Percentiles rank a stretch among this genome's conserved stretches.
These are phyloP conservation scores for Suillus plorans DNA, from an alignment of 768 basidiomycete genomes.

Conservation along the genomic window DNA sequence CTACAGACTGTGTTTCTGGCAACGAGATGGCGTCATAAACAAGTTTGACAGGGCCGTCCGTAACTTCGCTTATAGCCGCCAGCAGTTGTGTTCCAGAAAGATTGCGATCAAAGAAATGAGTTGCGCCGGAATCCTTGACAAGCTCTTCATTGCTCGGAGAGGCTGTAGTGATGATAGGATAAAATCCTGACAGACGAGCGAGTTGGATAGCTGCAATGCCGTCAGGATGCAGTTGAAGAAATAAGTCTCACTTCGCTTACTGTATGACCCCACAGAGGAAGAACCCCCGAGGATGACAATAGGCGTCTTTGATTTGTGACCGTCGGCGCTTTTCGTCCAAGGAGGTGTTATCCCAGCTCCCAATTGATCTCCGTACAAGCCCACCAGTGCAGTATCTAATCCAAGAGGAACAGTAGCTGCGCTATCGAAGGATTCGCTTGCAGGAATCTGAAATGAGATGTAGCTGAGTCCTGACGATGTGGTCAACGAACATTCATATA, in stretches of 20 bases:
- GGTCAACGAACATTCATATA: not conserved
- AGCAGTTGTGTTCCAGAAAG: conserved; percentile 16
- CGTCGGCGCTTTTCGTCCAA: conserved; percentile 28
- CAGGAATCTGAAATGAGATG: conserved; percentile 38
- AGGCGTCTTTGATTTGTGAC: conserved; percentile 39
- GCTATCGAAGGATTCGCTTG: conserved; percentile 41
- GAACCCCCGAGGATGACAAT: conserved; percentile 51
- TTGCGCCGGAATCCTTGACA: conserved; percentile 39
- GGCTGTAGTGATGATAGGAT: conserved; percentile 42
- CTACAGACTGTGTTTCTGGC: conserved; percentile 35
- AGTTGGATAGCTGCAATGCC: conserved; percentile 36
- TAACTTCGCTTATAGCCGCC: conserved; percentile 28
- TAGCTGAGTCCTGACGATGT: not conserved
- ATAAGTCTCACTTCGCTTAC: conserved; percentile 25
- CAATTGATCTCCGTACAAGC: conserved; percentile 41
- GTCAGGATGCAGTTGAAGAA: conserved; percentile 2
- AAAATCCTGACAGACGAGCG: conserved; percentile 39
- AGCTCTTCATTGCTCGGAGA: conserved; percentile 28
- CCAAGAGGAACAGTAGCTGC: conserved; percentile 48
- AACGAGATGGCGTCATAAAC: conserved; percentile 33
- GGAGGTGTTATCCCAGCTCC: conserved; percentile 42
- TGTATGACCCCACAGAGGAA: conserved; percentile 46
- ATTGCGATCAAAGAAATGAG: conserved; percentile 38
- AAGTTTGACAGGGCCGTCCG: conserved; percentile 19
- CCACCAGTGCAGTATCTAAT: conserved; percentile 45